Evolutionary conservation across 768 basidiomycete species (phyloP).

Genomic region (Leccinum uliginosum): DNA sequence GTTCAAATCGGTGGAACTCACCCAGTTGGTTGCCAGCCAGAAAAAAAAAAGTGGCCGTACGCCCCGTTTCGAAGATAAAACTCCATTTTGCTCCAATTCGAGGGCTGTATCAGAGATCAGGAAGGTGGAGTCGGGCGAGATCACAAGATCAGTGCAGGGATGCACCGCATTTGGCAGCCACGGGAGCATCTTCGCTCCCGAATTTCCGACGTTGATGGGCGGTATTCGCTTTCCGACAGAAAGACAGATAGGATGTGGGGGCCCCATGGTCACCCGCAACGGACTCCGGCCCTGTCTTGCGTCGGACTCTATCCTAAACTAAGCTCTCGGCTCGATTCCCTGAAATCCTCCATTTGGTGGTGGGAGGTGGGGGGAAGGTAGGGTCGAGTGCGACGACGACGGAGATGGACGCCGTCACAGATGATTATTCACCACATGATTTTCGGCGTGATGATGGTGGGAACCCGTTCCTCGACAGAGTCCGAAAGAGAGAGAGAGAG

Average conservation of each 20-base stretch:
- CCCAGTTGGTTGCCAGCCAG: background rate
- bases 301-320: background rate
- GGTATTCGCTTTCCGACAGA: background rate
- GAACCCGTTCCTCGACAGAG: background rate
- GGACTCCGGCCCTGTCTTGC: background rate
- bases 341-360: too few relatives aligned
- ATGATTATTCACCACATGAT: background rate
- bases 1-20: background rate
- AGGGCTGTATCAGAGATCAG: background rate
- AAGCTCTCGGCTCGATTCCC: background rate
- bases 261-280: background rate
- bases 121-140: background rate
- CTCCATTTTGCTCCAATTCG: background rate
- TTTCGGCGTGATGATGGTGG: background rate
- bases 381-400: background rate
- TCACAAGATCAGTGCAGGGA: background rate
- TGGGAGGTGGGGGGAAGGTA: background rate
- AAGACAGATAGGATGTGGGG: background rate
- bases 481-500: background rate
- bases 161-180: background rate
- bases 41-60: background rate
- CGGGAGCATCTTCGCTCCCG: background rate
- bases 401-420: background rate
- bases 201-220: background rate
- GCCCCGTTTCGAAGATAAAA: background rate